Conservation (phyloP, 495 filamentous ascomycete species). For the Annulohypoxylon nitens region DNA sequence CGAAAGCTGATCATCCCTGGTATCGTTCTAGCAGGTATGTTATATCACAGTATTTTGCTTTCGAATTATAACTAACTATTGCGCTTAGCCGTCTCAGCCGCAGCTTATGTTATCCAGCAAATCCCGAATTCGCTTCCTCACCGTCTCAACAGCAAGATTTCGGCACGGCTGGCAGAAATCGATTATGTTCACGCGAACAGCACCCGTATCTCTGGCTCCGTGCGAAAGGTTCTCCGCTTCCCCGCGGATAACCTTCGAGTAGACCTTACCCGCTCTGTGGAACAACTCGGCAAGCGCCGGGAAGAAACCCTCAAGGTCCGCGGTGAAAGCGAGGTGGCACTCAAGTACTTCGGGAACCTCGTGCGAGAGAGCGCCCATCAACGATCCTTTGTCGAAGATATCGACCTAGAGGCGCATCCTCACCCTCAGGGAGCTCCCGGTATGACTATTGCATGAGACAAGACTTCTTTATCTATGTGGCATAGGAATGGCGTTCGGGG, state of each 20-base stretch:
- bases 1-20: slow-evolving; percentile 85
- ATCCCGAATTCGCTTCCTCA: slow-evolving; percentile 90
- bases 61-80: slow-evolving; percentile 54
- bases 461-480: slow-evolving; percentile 19
- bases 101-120: slow-evolving; percentile 82
- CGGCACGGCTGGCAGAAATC: slow-evolving; percentile 77
- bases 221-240: slow-evolving; percentile 85
- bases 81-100: slow-evolving; percentile 72
- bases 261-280: slow-evolving; percentile 82
- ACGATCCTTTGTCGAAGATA: slow-evolving; percentile 75
- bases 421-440: slow-evolving; percentile 56
- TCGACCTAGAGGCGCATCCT: slow-evolving; percentile 80
- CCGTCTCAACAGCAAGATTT: slow-evolving; percentile 87
- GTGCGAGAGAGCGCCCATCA: slow-evolving; percentile 80
- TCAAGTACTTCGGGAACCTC: slow-evolving; percentile 89
- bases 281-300: slow-evolving; percentile 80
- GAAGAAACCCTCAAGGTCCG: slow-evolving; percentile 83
- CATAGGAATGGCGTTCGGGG: slow-evolving; percentile 41
- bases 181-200: slow-evolving; percentile 95
- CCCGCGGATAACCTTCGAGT: slow-evolving; percentile 86
- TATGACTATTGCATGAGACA: slow-evolving; percentile 36
- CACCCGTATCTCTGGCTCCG: slow-evolving; percentile 81
- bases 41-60: slow-evolving; percentile 13
- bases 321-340: slow-evolving; percentile 79
- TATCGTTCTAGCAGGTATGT: slow-evolving; percentile 80